Evolutionary conservation across 805 yeast genomes (phyloP).

Genomic region (Candida piceae): DNA sequence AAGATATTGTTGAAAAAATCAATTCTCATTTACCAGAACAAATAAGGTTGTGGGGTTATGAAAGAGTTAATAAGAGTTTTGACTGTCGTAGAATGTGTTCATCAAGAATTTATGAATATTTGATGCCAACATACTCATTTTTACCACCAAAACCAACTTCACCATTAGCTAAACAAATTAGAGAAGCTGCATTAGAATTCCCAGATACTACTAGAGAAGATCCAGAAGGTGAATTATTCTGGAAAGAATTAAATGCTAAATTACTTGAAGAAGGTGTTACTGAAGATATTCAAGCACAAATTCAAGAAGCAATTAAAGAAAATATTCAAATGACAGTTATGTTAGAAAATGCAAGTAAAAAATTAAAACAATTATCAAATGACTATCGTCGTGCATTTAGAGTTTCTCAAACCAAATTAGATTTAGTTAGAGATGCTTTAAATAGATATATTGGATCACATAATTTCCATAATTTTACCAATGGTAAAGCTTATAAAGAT

Average conservation of each 20-base stretch:
- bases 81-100: slow-evolving; percentile 95
- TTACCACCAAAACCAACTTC: slow-evolving; percentile 85
- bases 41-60: slow-evolving; percentile 89
- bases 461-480: slow-evolving; percentile 56
- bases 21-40: slow-evolving; percentile 76
- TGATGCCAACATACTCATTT: slow-evolving; percentile 86
- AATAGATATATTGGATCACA: slow-evolving; percentile 77
- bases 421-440: slow-evolving; percentile 62
- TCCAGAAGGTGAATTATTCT: slow-evolving; percentile 67
- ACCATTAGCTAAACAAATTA: slow-evolving; percentile 55
- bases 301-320: slow-evolving; percentile 31
- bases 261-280: slow-evolving; percentile 36
- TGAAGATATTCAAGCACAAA: slow-evolving; percentile 33
- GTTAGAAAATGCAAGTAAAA: slow-evolving; percentile 33
- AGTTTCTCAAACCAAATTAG: slow-evolving; percentile 56
- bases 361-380: slow-evolving; percentile 60
- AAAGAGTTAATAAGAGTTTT: slow-evolving; percentile 82
- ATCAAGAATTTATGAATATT: slow-evolving; percentile 91
- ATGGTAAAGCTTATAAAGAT: slow-evolving; percentile 65
- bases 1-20: slow-evolving; percentile 65
- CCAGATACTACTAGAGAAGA: slow-evolving; percentile 62
- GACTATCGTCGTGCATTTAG: slow-evolving; percentile 64
- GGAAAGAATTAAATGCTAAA: slow-evolving; percentile 46
- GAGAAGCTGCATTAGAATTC: slow-evolving; percentile 41
- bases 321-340: slow-evolving; percentile 34